A percentile compares a stretch with the other conserved stretches of the same genome.
These are phyloP conservation scores for Colletotrichum cereale DNA, from an alignment of 2,329 filamentous ascomycete genomes.

Conservation along the genomic window DNA sequence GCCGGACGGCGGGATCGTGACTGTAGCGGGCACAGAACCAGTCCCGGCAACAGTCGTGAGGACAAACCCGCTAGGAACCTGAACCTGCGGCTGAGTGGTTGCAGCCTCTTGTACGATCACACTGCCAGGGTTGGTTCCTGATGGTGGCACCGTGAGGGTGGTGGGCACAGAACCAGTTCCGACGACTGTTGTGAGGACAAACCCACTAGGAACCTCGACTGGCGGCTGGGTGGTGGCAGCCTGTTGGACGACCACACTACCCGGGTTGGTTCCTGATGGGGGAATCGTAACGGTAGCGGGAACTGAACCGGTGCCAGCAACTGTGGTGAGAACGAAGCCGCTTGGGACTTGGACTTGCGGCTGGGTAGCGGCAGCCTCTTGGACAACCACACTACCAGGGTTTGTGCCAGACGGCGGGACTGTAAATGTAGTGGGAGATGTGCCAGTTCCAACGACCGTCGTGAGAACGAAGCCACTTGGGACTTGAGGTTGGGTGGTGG, in stretches of 20 bases:
- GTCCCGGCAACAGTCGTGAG: neutral
- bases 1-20: conserved; percentile 2
- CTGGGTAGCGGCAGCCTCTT: neutral
- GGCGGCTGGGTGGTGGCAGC: neutral
- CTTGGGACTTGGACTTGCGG: neutral
- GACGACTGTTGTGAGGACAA: neutral
- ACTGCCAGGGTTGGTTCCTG: neutral
- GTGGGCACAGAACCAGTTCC: neutral
- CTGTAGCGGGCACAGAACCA: neutral
- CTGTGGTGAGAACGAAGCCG: neutral
- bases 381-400: conserved; percentile 5
- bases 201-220: neutral
- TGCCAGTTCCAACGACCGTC: neutral
- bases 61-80: neutral
- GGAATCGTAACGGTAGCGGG: conserved; percentile 2
- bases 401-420: conserved; percentile 11
- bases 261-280: conserved; percentile 9
- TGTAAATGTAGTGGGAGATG: neutral
- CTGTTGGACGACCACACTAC: conserved; percentile 1
- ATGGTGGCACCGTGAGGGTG: neutral
- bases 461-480: conserved; percentile 13
- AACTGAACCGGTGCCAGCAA: neutral
- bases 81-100: too few relatives aligned
- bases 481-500: too few relatives aligned
- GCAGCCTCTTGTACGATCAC: too few relatives aligned